phyloP scores from a whole-genome alignment of 1,284 basidiomycete species.

The Austroboletus novae-zelandiae region DNA sequence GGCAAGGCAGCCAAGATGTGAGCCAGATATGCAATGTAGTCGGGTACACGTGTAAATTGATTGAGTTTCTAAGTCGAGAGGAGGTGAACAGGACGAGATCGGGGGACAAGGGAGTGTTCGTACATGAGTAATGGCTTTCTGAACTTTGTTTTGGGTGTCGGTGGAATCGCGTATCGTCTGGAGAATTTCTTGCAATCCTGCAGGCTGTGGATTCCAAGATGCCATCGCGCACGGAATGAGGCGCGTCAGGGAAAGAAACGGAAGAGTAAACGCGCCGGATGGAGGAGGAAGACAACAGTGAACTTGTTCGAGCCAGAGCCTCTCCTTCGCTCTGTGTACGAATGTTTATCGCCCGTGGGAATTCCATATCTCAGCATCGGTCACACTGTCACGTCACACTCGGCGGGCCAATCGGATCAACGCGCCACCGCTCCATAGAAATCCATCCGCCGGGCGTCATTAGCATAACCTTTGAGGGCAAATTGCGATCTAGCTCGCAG shows the following conservation, averaged over 20 bases:
- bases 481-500: too few relatives aligned
- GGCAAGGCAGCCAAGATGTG: conserved; percentile 85
- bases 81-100: conserved; percentile 24
- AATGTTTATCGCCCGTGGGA: conserved; percentile 35
- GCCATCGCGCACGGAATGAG: conserved; percentile 42
- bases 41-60: conserved; percentile 83
- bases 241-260: conserved; percentile 27
- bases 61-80: conserved; percentile 72
- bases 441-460: too few relatives aligned
- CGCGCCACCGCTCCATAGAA: too few relatives aligned
- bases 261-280: conserved; percentile 29
- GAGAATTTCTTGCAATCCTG: conserved; percentile 80
- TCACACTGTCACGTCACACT: conserved; percentile 20
- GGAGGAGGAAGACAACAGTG: conserved; percentile 23
- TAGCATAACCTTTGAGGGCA: too few relatives aligned
- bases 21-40: conserved; percentile 96
- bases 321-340: conserved; percentile 26
- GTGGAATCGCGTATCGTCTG: conserved; percentile 85
- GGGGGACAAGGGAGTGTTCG: conserved; percentile 27
- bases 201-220: conserved; percentile 73
- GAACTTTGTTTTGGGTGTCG: conserved; percentile 66
- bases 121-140: conserved; percentile 76
- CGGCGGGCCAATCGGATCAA: too few relatives aligned
- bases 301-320: conserved; percentile 12
- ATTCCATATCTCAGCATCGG: conserved; percentile 33